A percentile compares a stretch with the other conserved stretches of the same genome.
Evolutionary conservation across 495 filamentous ascomycete species (phyloP).

Genomic region (Endocarpon pusillum): DNA sequence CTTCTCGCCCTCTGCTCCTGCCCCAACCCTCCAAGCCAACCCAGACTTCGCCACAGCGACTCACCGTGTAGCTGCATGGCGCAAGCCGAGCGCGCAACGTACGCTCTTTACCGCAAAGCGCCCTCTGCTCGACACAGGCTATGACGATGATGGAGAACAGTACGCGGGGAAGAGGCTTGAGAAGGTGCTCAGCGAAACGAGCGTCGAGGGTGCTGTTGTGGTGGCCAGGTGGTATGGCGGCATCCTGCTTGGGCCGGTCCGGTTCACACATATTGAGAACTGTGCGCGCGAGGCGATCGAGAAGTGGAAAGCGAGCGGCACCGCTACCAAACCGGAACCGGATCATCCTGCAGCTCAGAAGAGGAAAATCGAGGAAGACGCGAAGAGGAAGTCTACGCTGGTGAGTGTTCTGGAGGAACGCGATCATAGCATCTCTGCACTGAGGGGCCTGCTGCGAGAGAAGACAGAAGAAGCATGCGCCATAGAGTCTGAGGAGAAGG

Average conservation of each 20-base stretch:
- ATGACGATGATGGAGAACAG: conserved; percentile 30
- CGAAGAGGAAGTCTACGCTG: conserved; percentile 12
- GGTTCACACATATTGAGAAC: conserved; percentile 26
- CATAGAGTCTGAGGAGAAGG: neutral
- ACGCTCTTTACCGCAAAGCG: conserved; percentile 1
- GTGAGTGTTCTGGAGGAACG: conserved; percentile 15
- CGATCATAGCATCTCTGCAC: conserved; percentile 20
- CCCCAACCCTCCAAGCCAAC: conserved; percentile 15
- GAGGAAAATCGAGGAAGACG: conserved; percentile 12
- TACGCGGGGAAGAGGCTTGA: conserved; percentile 20
- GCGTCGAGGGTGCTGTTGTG: conserved; percentile 20
- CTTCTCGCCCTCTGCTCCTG: conserved; percentile 20
- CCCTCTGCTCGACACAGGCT: conserved; percentile 10
- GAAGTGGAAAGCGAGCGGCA: conserved; percentile 6
- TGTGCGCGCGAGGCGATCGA: conserved; percentile 19
- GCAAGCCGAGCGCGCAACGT: conserved; percentile 8
- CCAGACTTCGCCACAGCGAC: conserved; percentile 18
- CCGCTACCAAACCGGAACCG: neutral
- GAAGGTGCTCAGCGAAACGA: conserved; percentile 17
- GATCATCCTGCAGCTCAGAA: conserved; percentile 6
- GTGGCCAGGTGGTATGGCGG: conserved; percentile 33
- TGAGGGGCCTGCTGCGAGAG: conserved; percentile 19
- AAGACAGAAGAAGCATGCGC: conserved; percentile 11
- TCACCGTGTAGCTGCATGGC: conserved; percentile 27
- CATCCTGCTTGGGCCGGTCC: conserved; percentile 23